phyloP scores from a whole-genome alignment of 176 grass and related monocot species.

The Guadua angustifolia region DNA sequence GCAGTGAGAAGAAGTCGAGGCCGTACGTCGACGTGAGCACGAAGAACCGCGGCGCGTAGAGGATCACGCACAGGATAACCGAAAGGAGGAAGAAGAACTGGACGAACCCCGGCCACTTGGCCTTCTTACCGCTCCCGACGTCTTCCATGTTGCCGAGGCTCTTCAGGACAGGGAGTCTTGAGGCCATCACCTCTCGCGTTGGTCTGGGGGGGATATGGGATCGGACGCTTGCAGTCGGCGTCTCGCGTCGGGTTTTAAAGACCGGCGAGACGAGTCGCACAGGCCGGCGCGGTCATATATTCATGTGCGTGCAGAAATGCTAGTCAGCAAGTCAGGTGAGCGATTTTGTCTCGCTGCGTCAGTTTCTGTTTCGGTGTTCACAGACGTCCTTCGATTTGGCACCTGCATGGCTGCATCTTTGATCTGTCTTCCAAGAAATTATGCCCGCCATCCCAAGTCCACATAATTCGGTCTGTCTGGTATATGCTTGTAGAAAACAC shows the following conservation, averaged over 20 bases:
- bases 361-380: neutral
- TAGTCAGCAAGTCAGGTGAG: neutral
- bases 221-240: neutral
- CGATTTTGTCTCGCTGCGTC: slow-evolving; percentile 4
- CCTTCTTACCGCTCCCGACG: slow-evolving; percentile 19
- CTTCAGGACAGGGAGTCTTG: neutral
- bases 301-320: slow-evolving; percentile 5
- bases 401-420: neutral
- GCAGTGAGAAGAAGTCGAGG: neutral
- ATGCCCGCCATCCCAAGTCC: neutral
- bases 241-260: slow-evolving; percentile 9
- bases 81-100: slow-evolving; percentile 54
- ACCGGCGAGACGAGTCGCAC: neutral
- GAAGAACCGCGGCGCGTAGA: slow-evolving; percentile 47
- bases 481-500: neutral
- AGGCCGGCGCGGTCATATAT: neutral
- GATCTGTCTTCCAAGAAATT: neutral
- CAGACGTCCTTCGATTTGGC: slow-evolving; percentile 5
- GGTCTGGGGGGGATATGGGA: neutral
- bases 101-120: slow-evolving; percentile 25
- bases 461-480: neutral
- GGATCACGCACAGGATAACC: slow-evolving; percentile 49
- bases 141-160: neutral
- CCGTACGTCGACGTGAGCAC: slow-evolving; percentile 1
- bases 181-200: neutral